Evolutionary conservation across 2,329 filamentous ascomycete genomes (phyloP).

Genomic region (Colletotrichum abscissum): DNA sequence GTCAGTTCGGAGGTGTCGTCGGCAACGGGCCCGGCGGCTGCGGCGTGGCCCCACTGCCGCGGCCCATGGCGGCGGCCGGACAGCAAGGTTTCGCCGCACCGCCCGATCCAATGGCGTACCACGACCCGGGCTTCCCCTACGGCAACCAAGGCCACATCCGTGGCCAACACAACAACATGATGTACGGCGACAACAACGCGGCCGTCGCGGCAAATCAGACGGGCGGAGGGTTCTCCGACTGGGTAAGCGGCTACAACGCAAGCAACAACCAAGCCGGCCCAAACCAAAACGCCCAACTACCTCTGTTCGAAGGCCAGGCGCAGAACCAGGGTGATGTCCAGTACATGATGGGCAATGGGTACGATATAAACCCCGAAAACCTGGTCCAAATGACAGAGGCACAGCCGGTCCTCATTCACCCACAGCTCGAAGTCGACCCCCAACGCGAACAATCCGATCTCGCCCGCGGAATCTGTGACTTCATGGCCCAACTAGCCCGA

Average conservation of each 20-base stretch:
- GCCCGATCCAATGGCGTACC: not conserved
- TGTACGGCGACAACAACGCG: conserved; percentile 20
- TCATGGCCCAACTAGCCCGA: not conserved
- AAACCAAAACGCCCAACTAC: not conserved
- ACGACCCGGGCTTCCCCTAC: not conserved
- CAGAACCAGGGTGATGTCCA: conserved; percentile 5
- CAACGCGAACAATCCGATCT: conserved; percentile 3
- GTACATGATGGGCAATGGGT: conserved; percentile 6
- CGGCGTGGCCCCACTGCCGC: no score
- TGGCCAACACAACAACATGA: not conserved
- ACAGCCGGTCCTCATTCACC: not conserved
- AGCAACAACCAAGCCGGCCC: not conserved
- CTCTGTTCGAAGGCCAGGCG: conserved; percentile 7
- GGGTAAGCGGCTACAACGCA: not conserved
- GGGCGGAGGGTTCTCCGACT: conserved; percentile 8
- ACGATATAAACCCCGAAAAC: not conserved
- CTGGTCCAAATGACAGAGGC: not conserved
- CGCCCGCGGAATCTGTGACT: not conserved
- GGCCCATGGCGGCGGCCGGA: not conserved
- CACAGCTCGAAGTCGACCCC: not conserved
- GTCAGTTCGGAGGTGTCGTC: not conserved
- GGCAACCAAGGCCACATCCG: not conserved
- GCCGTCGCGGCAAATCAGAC: not conserved
- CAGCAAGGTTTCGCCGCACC: not conserved
- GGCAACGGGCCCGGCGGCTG: not conserved